Conservation (phyloP, 345 rosid species). For the Melaleuca alternifolia region DNA sequence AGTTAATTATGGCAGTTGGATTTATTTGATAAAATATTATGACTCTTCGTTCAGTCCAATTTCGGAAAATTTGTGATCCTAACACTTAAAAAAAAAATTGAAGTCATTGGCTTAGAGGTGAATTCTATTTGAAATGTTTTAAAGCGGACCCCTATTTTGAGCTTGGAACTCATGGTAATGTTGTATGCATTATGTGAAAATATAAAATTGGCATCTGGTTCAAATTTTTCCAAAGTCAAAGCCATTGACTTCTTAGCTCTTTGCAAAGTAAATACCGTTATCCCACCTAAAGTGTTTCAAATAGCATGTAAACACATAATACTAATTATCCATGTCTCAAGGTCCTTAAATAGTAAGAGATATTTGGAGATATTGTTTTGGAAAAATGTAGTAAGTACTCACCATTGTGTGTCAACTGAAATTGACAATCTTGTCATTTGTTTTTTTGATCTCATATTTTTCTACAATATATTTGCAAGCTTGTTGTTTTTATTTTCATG, state of each 20-base stretch:
- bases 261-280: neutral
- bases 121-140: constrained; percentile 58
- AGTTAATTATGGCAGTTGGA: too few relatives aligned
- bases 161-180: constrained; percentile 99
- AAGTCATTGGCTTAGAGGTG: constrained; percentile 70
- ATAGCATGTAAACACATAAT: neutral
- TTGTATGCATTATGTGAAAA: constrained; percentile 74
- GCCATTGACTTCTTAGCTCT: constrained; percentile 60
- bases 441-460: too few relatives aligned
- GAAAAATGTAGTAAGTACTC: too few relatives aligned
- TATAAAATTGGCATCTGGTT: constrained; percentile 19
- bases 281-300: neutral
- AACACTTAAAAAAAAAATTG: too few relatives aligned
- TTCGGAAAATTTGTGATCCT: too few relatives aligned
- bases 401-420: too few relatives aligned
- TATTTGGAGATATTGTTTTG: too few relatives aligned
- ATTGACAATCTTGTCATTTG: too few relatives aligned
- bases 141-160: constrained; percentile 42
- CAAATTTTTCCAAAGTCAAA: constrained; percentile 52
- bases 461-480: neutral
- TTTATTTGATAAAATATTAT: too few relatives aligned
- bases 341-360: too few relatives aligned
- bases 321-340: too few relatives aligned
- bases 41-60: too few relatives aligned
- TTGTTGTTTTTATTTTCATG: neutral